Conservation (phyloP, 2,329 filamentous ascomycete genomes). For the Fusarium verrucosum region DNA sequence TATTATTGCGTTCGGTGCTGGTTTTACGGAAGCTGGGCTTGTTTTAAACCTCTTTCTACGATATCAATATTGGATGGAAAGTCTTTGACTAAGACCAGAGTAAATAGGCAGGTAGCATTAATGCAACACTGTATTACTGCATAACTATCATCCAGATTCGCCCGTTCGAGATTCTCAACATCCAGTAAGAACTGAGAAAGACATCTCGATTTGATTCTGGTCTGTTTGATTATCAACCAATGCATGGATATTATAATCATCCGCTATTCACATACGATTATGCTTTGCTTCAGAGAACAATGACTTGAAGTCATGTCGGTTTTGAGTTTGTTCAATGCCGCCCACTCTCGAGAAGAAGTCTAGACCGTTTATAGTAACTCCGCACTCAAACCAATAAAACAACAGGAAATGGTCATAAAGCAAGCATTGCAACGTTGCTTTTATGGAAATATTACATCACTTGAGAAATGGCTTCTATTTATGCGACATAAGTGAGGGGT, state of each 20-base stretch:
- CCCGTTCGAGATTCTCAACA: not conserved
- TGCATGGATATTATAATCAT: slow-evolving; percentile 8
- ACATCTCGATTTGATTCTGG: not conserved
- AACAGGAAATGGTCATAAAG: not conserved
- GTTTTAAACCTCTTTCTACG: not conserved
- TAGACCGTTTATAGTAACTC: not conserved
- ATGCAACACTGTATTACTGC: not conserved
- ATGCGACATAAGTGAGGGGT: not conserved
- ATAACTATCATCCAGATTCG: slow-evolving; percentile 6
- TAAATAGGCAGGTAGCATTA: not conserved
- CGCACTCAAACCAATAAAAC: not conserved
- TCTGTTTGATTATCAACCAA: not conserved
- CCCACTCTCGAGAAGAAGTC: not conserved
- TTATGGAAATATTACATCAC: not conserved
- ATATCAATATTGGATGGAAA: not conserved
- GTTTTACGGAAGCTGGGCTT: no score
- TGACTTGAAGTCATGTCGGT: not conserved
- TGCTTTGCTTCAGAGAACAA: accelerated
- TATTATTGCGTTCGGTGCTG: no score
- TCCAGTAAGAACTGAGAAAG: not conserved
- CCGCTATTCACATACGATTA: no score
- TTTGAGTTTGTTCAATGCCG: not conserved
- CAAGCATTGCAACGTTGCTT: not conserved
- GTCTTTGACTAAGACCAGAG: accelerated
- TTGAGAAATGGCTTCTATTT: not conserved